Base-by-base conservation (phyloP, 768 basidiomycete species). In the Paxillus rubicundulus region DNA sequence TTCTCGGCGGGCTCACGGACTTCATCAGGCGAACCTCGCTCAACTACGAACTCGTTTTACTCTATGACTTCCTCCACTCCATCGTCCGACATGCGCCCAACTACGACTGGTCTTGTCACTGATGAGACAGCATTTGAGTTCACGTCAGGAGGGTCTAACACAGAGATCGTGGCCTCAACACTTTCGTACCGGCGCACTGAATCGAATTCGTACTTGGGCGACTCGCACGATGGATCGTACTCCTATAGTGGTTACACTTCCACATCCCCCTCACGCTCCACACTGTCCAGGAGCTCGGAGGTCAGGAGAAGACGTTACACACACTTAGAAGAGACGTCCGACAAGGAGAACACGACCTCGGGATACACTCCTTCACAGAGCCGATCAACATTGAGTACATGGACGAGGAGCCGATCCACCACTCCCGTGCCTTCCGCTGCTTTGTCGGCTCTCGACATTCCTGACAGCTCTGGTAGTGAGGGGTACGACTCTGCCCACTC, bases 241-340 rank as follows among this genome's bases (percentile, higher is more conserved):
- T 63, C 66, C 5, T 71, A 70, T 36, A 71, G 63, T 47, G 60
- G 59, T 27, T 69, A 69, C 20, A 57, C 58, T 8, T 70, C 75
- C 0, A 72, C 75, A 0, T 80, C 84, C 0, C 77, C 83, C 4
- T 81, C 84, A 1, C 70, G 74, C 1, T 70, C 72, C 3, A 61
- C 75, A 1, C 71, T 89, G 17, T 80, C 84, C 8, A 75, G 87
- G 20, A 78, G 81, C 0, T 68, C 80, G 14, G 86, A 77, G 36
- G 75, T 89, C 7, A 72, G 84, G 49, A 72, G 86, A 52, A 72
- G 82, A 33, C 67, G 56, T 54, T 64, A 61, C 58, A 64, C 62
- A n/a, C 50, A 66, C 16, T 58, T 40, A n/a, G 78, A 78, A n/a
- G 71, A 71, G 10, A 66, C 64, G 5, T 81, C 79, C 1, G 83